These are phyloP conservation scores for Paxillus involutus DNA, from an alignment of 768 basidiomycete genomes.

Conservation along the genomic window DNA sequence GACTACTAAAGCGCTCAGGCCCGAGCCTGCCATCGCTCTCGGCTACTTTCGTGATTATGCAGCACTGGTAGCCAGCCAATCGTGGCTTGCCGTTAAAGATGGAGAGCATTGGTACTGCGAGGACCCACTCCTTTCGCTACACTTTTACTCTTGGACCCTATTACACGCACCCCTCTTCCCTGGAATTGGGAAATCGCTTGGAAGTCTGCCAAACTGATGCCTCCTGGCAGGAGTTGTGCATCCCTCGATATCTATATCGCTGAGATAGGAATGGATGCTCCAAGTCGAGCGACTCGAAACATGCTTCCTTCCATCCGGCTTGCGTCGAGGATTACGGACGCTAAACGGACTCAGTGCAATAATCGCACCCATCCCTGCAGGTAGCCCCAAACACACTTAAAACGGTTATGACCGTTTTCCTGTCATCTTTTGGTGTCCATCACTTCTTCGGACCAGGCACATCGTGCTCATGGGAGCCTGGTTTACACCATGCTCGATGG, in stretches of 20 bases:
- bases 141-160: constrained; percentile 13
- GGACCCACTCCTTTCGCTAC: background rate
- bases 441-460: background rate
- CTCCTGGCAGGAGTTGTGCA: constrained; percentile 7
- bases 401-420: background rate
- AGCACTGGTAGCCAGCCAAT: background rate
- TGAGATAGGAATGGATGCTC: constrained; percentile 6
- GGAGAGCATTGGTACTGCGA: background rate
- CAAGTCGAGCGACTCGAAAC: background rate
- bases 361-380: background rate
- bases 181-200: background rate
- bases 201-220: constrained; percentile 2
- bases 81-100: background rate
- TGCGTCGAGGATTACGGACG: constrained; percentile 7
- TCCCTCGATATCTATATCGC: background rate
- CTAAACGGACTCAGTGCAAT: constrained; percentile 13
- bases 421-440: background rate
- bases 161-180: constrained; percentile 3
- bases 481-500: background rate
- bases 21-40: background rate
- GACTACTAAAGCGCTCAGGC: background rate
- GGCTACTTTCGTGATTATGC: background rate
- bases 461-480: background rate
- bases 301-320: background rate
- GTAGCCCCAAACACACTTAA: background rate